Evolutionary conservation across 2,329 filamentous ascomycete genomes (phyloP), one percentile per base, ranked within the genome.

Genomic region (Anthostomella pinea): DNA sequence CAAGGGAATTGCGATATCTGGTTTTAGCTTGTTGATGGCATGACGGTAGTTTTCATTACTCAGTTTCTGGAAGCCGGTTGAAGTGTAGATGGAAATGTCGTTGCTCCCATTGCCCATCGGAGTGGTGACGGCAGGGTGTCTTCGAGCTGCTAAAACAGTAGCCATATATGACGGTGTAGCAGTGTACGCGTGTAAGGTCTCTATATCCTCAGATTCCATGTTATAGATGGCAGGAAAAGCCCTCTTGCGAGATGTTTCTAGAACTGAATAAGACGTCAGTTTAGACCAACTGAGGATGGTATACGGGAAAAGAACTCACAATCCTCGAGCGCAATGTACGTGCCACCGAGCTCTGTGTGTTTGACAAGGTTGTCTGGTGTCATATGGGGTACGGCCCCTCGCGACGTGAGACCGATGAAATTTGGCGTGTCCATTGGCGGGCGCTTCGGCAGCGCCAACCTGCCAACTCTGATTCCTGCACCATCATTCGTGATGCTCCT

Each of bases 241-340:
- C 31, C 58, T 56, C 41, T 59, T 65, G 31, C 57, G 57, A 7
- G 63, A 63, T 35, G 57, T 63, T 53, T 81, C 77, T 45, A 81
- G 65, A 56, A 81, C 77, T 81, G 33, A 7, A 30, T 20, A 10
- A 14, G 8, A 26, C 2, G 2, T 7, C 18, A 17, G 8, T 30
- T 16, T 30, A 7, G 8, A 17, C 13, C 8, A n/a, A 4, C 23
- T 6, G 33, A n/a, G 14, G 5, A 14, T 27, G 4, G 10, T 9
- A 17, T 17, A 21, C 15, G 13, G n/a, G n/a, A n/a, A n/a, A n/a
- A n/a, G n/a, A n/a, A 64, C 85, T 64, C 73, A 96, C 93, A 97
- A 63, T 98, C 93, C 70, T 98, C 93, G 18, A 97, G 68, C 1
- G 85, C 87, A 54, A 93, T 70, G 58, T 95, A 95, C 3, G 87